Evolutionary conservation across 2,329 filamentous ascomycete genomes (phyloP).

Genomic region (Aspergillus tubingensis): DNA sequence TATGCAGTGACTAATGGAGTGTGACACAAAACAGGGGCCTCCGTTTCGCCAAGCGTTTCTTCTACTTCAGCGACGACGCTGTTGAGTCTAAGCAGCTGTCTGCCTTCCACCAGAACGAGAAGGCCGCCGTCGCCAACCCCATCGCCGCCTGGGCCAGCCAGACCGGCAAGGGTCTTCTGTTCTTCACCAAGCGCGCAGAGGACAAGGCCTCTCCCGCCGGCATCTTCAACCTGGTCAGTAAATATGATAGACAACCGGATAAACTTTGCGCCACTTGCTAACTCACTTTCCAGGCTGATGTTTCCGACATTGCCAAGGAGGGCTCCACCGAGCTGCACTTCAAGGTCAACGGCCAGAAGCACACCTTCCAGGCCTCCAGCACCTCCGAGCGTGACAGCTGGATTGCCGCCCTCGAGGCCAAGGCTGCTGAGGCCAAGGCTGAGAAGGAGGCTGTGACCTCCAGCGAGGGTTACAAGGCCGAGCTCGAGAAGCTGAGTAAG

Average conservation of each 20-base stretch:
- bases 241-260: too few relatives aligned
- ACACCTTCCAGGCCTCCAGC: constrained; percentile 82
- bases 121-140: constrained; percentile 75
- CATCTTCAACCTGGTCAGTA: constrained; percentile 79
- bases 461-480: constrained; percentile 85
- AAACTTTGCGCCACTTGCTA: not conserved
- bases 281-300: constrained; percentile 56
- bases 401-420: constrained; percentile 79
- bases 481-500: constrained; percentile 70
- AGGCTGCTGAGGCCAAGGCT: constrained; percentile 82
- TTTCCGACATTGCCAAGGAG: constrained; percentile 72
- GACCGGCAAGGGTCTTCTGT: constrained; percentile 93
- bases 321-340: constrained; percentile 82
- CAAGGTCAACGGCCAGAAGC: constrained; percentile 83
- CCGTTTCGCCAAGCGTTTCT: constrained; percentile 88
- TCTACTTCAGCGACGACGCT: constrained; percentile 77
- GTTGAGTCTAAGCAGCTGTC: constrained; percentile 72
- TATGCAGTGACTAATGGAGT: constrained; percentile 11
- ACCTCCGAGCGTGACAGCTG: constrained; percentile 85
- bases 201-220: constrained; percentile 80
- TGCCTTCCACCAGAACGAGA: constrained; percentile 83
- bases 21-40: constrained; percentile 65
- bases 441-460: constrained; percentile 70
- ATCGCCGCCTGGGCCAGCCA: constrained; percentile 86
- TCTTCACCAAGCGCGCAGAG: constrained; percentile 79